Evolutionary conservation across 768 basidiomycete species (phyloP), one percentile per base, ranked within the genome.

Genomic region (Lentinus tigrinus): DNA sequence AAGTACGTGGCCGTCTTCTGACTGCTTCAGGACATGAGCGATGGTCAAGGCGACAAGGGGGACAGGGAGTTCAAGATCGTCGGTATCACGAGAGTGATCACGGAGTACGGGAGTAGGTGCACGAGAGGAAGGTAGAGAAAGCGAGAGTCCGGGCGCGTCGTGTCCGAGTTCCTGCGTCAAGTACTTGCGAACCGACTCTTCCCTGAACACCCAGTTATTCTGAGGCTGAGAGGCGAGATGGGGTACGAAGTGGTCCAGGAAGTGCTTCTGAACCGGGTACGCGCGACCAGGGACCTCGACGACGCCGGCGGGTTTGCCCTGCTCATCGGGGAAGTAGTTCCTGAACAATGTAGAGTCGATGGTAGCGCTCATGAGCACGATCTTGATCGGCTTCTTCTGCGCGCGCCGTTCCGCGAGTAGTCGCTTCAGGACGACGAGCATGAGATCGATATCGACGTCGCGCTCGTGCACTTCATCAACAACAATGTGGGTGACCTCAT

Each of bases 391-490:
- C 47, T 86, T 82, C 11, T 82, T 80, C 61, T 82, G 81, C 6
- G 82, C 76, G 69, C 82, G 87, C 63, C 94, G 84, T 57, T 93
- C 87, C 6, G 80, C 82, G 67, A 95, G 72, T 23, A 95, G 73
- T 23, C 91, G 84, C 72, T 95, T 95, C 54, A 98, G 80, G 5
- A 95, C 92, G 56, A 94, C 91, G 17, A 98, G 81, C 42, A 94
- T 74, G 23, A 97, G 75, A 71, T 97, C 95, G 0, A 93, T 95
- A 67, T 97, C 94, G 58, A 96, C 84, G 64, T 96, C 93, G 27
- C 95, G 88, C 73, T 97, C 95, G 71, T 98, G 95, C 3, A 94
- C 95, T 74, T 98, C 95, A 70, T 98, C 95, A 26, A 98, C 93
- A 44, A 97, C 73, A 57, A 98, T 84, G 70, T 97, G 95, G 9